Base-by-base conservation (phyloP, 305 asterid species). In the Fraxinus sp. region DNA sequence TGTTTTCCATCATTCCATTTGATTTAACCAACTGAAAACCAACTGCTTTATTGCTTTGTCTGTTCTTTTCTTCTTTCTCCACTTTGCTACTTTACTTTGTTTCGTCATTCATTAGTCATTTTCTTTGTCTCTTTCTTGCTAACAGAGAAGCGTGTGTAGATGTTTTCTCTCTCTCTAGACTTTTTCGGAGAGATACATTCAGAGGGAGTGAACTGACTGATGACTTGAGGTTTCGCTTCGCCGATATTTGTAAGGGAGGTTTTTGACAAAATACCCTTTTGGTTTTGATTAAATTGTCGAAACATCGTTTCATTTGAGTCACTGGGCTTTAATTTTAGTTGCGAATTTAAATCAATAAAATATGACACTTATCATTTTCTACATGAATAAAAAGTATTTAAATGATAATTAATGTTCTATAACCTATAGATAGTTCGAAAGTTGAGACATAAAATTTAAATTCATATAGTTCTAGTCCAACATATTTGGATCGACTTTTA, bases 1-100 rank as follows among this genome's bases (percentile, higher is more conserved):
- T 86, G 79, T 81, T 87, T 76, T 89, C 94, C 90, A 92, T 92
- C 96, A 92, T 88, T 55, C 93, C 97, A 92, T 88, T 85, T 84
- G 87, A 92, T 87, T 85, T 85, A 87, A 91, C 90, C 91, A 88
- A 86, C 91, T 72, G 83, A 82, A 74, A 78, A 76, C 79, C 86
- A 87, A 84, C 90, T 86, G 96, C 93, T 86, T 88, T 86, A 83
- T 80, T 85, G 83, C 33, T 14, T 10, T 70, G 41, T 79, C 68
- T 16, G 22, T 52, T n/a, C 33, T 36, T 73, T 68, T 66, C 39
- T 52, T 59, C 74, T 35, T 68, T 71, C 74, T 83, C 62, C 74
- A 49, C 77, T 84, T 83, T 49, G 79, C 85, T 36, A 73, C 33
- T 70, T 70, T 70, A 70, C 75, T 76, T 20, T 78, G 81, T n/a